A percentile compares a stretch with the other conserved stretches of the same genome.
These are phyloP conservation scores for Zangia roseola DNA, from an alignment of 768 basidiomycete genomes.

Conservation along the genomic window DNA sequence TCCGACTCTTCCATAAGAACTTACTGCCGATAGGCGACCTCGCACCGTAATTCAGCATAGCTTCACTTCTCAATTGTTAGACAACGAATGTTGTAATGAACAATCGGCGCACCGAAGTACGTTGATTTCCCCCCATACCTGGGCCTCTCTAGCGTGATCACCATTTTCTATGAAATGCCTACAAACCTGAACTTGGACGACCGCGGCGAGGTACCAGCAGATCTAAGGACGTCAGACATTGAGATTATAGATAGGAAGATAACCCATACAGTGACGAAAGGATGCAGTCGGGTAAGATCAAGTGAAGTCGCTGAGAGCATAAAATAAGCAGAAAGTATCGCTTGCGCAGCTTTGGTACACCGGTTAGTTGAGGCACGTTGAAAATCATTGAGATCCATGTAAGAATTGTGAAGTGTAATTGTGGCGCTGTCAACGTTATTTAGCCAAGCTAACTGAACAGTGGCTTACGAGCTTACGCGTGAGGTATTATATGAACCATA, in stretches of 20 bases:
- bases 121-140: constrained; percentile 88
- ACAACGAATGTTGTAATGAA: not conserved
- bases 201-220: constrained; percentile 89
- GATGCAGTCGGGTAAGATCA: constrained; percentile 77
- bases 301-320: constrained; percentile 78
- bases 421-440: constrained; percentile 55
- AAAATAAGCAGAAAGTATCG: constrained; percentile 74
- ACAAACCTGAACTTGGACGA: constrained; percentile 83
- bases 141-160: constrained; percentile 70
- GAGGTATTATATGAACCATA: constrained; percentile 83
- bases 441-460: constrained; percentile 3
- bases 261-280: constrained; percentile 69
- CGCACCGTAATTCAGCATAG: constrained; percentile 79
- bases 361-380: constrained; percentile 63
- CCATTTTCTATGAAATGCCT: constrained; percentile 82
- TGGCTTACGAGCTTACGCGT: constrained; percentile 57
- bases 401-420: constrained; percentile 84
- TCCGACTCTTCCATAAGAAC: constrained; percentile 25
- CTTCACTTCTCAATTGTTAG: constrained; percentile 49
- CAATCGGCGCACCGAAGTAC: constrained; percentile 58
- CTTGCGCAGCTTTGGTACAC: constrained; percentile 72
- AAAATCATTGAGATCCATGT: constrained; percentile 71
- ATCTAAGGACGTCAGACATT: constrained; percentile 47
- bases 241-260: constrained; percentile 6
- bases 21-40: constrained; percentile 82